Conservation (phyloP, 2,329 filamentous ascomycete species). For the Xylaria sp. region DNA sequence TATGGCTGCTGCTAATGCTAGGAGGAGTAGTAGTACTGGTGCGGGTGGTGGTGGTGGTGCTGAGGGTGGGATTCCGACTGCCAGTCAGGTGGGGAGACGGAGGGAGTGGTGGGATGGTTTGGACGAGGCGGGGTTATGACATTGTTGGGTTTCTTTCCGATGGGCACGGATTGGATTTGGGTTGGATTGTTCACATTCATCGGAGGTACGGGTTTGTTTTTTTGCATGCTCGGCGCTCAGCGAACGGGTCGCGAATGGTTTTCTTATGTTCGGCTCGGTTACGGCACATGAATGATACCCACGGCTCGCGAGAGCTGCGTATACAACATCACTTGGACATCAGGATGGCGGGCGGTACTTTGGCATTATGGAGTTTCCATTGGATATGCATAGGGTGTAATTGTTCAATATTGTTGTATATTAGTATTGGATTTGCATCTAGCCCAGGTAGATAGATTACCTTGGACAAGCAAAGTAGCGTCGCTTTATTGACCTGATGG, state of each 20-base stretch:
- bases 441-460: background rate
- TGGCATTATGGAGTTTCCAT: background rate
- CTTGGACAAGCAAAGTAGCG: background rate
- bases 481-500: background rate
- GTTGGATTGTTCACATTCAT: background rate
- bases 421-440: background rate
- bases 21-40: background rate
- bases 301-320: constrained; percentile 7
- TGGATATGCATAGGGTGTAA: background rate
- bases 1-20: constrained; percentile 42
- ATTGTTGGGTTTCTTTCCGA: background rate
- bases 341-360: constrained; percentile 6
- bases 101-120: constrained; percentile 56
- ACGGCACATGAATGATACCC: constrained; percentile 10
- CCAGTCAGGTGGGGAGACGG: constrained; percentile 26
- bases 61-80: constrained; percentile 27
- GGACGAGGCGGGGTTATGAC: constrained; percentile 36
- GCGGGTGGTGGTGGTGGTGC: constrained; percentile 38
- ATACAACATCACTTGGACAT: background rate
- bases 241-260: background rate
- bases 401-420: background rate
- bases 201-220: background rate
- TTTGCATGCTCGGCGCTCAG: background rate
- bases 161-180: too few species aligned
- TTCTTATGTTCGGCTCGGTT: background rate